Base-by-base conservation (phyloP, 352 stramenopile genomes). In the Pythium inflatum region DNA sequence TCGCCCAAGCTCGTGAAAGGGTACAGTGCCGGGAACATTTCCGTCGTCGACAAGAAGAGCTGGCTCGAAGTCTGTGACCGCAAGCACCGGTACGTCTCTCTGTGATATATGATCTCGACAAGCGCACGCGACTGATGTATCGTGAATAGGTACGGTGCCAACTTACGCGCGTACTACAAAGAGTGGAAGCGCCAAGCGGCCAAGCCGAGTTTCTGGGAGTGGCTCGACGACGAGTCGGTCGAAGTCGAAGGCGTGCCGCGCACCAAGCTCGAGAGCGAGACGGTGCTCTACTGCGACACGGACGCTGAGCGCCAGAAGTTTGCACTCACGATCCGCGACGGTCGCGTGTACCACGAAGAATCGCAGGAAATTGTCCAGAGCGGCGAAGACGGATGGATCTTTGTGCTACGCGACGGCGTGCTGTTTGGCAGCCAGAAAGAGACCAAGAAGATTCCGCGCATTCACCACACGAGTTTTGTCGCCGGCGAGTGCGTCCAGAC, bases 401-500 rank as follows among this genome's bases (percentile, higher is more conserved):
- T 99, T 79, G 95, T 99, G 11, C 73, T 99, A 20, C 90, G 95
- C 7, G 95, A 99, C 78, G 87, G 94, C 55, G 88, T 95, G 14
- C 76, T 99, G 16, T 99, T 98, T 78, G 96, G 92, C 27, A 88
- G 88, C 0, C 87, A 97, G 68, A 99, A 99, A 63, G 92, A 98
- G 61, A 98, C 94, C 43, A 93, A 92, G 70, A 92, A 95, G 60
- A 90, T 89, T 57, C 89, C 95, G 60, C 91, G 97, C 49, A 99
- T 99, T 70, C 97, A 99, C 73, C 97, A 99, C 77, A 98, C 95
- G 14, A 98, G 94, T 58, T 99, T 99, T 71, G 98, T 99, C 55
- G 94, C 87, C 22, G 96, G 97, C 34, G 98, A 98, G 68, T 98
- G 94, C 65, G 96, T 99, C 33, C 91, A 98, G 73, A 97, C 96